phyloP scores from a whole-genome alignment of 2,329 filamentous ascomycete species.

The Botrytis tulipae region DNA sequence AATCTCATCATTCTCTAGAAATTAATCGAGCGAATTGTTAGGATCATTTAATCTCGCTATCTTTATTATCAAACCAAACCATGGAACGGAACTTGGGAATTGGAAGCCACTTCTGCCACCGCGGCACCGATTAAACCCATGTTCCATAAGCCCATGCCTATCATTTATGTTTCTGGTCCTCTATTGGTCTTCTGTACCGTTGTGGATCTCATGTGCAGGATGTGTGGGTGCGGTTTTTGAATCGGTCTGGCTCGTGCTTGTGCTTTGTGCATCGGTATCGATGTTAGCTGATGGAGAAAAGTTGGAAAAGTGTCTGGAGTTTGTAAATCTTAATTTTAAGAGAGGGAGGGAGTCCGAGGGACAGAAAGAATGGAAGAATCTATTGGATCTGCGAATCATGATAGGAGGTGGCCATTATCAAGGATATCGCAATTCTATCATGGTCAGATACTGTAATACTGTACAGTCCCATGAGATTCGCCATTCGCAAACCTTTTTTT shows the following conservation, averaged over 20 bases:
- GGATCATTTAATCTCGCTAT: conserved; percentile 16
- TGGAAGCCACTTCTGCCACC: background rate
- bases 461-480: background rate
- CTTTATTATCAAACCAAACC: background rate
- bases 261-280: background rate
- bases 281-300: background rate
- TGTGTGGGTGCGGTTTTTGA: background rate
- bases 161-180: background rate
- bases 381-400: background rate
- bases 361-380: background rate
- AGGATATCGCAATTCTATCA: background rate
- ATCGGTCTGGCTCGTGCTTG: conserved; percentile 10
- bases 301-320: background rate
- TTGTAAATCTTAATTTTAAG: background rate
- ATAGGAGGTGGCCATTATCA: background rate
- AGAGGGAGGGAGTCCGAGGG: background rate
- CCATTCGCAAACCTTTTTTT: background rate
- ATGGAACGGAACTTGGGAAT: background rate
- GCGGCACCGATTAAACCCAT: background rate
- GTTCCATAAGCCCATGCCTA: background rate
- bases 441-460: background rate
- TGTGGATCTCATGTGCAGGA: background rate
- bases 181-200: background rate
- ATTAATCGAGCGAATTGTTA: background rate
- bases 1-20: background rate